A percentile compares a stretch with the other conserved stretches of the same genome.
Evolutionary conservation across 2,329 filamentous ascomycete species (phyloP).

Genomic region (Ophiostoma tasmaniense): DNA sequence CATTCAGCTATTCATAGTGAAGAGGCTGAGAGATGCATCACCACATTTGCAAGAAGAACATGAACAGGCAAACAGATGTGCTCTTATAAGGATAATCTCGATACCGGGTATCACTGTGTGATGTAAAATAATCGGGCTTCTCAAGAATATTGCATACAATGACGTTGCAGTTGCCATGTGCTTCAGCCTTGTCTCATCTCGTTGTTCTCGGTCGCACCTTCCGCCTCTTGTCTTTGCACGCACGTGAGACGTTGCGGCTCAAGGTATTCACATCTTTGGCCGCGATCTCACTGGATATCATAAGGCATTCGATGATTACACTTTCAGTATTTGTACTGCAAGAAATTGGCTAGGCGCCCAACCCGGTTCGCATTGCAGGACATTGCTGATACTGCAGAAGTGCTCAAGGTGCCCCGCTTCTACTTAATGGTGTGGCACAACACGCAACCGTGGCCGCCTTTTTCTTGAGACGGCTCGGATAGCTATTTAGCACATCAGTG

Average conservation of each 20-base stretch:
- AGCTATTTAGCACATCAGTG: background rate
- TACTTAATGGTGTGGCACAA: background rate
- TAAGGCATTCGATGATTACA: background rate
- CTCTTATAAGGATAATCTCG: background rate
- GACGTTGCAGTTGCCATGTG: background rate
- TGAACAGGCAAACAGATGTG: background rate
- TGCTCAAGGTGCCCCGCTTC: background rate
- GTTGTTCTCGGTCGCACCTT: background rate
- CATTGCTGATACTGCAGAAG: background rate
- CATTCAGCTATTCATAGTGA: background rate
- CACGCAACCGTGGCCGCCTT: background rate
- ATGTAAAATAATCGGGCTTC: too few species aligned
- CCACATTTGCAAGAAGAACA: background rate
- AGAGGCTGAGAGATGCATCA: background rate
- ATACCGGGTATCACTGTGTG: too few species aligned
- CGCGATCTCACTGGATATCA: background rate
- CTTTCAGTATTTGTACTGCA: too few species aligned
- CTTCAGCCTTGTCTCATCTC: background rate
- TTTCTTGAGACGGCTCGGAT: background rate
- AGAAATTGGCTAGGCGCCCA: too few species aligned
- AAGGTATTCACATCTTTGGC: background rate
- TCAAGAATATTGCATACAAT: background rate
- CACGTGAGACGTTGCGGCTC: background rate
- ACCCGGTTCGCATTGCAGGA: background rate
- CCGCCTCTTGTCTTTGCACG: background rate